Conservation (phyloP, 148 eudicot species). For the Beta vulgaris region DNA sequence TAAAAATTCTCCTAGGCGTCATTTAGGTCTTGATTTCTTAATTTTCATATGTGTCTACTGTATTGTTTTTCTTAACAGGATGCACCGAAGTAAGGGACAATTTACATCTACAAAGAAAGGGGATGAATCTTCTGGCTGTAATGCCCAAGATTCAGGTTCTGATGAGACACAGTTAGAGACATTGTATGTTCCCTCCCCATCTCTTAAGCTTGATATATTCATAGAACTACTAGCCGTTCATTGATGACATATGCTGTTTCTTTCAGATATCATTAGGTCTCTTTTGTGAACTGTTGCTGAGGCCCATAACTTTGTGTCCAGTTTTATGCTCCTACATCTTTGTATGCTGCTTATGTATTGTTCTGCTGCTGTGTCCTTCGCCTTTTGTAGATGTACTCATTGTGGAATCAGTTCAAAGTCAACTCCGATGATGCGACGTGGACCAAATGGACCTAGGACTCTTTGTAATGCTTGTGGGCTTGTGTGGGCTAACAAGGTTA, state of each 20-base stretch:
- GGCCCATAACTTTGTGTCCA: not conserved
- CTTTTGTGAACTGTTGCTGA: not conserved
- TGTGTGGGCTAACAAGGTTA: slow-evolving; percentile 78
- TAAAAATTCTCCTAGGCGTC: not conserved
- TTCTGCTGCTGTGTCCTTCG: slow-evolving; percentile 1
- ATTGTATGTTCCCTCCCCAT: slow-evolving; percentile 29
- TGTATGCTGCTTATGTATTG: not conserved
- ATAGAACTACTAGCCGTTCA: not conserved
- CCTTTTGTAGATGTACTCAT: slow-evolving; percentile 47
- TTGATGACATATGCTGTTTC: not conserved
- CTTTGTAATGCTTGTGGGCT: slow-evolving; percentile 94
- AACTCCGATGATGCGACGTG: slow-evolving; percentile 90
- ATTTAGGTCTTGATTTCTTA: not conserved
- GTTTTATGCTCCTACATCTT: not conserved
- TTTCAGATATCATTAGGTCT: not conserved
- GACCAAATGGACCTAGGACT: slow-evolving; percentile 84
- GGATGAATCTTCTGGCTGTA: slow-evolving; percentile 37
- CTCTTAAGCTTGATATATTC: not conserved
- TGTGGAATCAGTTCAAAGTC: slow-evolving; percentile 56
- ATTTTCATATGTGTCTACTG: not conserved
- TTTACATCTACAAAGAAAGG: slow-evolving; percentile 53
- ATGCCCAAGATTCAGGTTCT: slow-evolving; percentile 56
- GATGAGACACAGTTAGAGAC: slow-evolving; percentile 45
- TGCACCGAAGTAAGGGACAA: slow-evolving; percentile 77
- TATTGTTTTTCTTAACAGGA: slow-evolving; percentile 34